Evolutionary conservation across 495 filamentous ascomycete species (phyloP), one percentile per base, ranked within the genome.

Genomic region (Penicillium turbatum): DNA sequence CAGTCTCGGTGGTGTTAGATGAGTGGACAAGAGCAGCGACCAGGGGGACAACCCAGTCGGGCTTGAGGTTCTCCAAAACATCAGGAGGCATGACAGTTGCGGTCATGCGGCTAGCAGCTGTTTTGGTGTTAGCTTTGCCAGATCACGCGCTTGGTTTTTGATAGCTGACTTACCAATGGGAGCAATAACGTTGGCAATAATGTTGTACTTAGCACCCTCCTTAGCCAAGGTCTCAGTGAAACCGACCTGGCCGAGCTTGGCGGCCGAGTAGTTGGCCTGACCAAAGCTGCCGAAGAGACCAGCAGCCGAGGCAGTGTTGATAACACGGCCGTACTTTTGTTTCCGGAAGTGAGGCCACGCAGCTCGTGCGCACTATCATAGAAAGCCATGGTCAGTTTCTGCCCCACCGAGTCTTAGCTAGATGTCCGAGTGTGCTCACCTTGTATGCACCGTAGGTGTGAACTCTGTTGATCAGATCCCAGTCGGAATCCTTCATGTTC

Each of bases 151-250:
- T 29, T 1, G 13, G 11, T 16, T n/a, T 41, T 34, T 15, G 13
- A 0, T 13, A 3, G 45, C 27, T 42, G 21, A 66, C 73, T 50
- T 78, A 79, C 77, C 77, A 63, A 98, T 92, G 41, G 93, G 93
- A 30, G 93, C 92, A 75, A 98, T 97, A 63, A 88, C 89, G 71
- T 98, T 98, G 77, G 82, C 82, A 64, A 96, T 74, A 60, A 98
- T 97, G 82, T 98, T 97, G 78, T 98, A 98, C 73, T 98, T 98
- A 61, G 84, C 79, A 56, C 93, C 93, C 76, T 98, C 93, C 78
- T 96, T 97, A 47, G 95, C 93, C 53, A 98, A 83, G 3, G 93
- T 95, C 81, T 98, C 93, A 16, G 93, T 97, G 78, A 98, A 98
- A 55, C 91, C 93, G 51, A 98, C 92, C 82, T 93, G 87, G 54